Base-by-base conservation (phyloP, 768 basidiomycete genomes). In the Clavaria fumosa region DNA sequence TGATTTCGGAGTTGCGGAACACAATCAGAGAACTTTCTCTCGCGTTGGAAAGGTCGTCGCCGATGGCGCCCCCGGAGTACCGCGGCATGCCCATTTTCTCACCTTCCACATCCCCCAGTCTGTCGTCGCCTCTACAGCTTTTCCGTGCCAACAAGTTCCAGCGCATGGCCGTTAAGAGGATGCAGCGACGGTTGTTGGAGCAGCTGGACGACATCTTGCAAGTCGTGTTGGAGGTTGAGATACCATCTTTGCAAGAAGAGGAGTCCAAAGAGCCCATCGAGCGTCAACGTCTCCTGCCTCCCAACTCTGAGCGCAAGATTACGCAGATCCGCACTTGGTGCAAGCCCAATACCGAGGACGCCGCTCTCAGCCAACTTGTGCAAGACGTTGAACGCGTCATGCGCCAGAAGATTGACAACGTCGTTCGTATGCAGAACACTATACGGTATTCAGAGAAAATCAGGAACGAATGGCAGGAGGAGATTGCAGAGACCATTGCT, bases 381-480 rank as follows among this genome's bases (percentile, higher is more conserved):
- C 74, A 83, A 47, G 91, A 97, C 51, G 79, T 78, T 5, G 89
- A 91, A 47, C 74, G 84, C 23, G 69, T 91, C 35, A 83, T 91
- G 70, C 68, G 85, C 22, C 79, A 85, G 58, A 99, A 99, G 66
- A 72, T 90, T 45, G 90, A 91, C 55, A 89, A 81, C 46, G 85
- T 96, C 34, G 82, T 88, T 44, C 77, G 95, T 26, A 77, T 99
- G 76, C 86, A 93, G 58, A 95, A 93, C 52, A 96, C 90, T 14
- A 90, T 99, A 47, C 69, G 85, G 38, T 97, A 97, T 56, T 78
- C 89, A 27, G 95, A 97, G 63, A 93, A 91, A 61, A 84, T 95
- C 21, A 78, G 93, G 63, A 80, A 81, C 49, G 95, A 97, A 59
- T 97, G 93, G 91, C 82, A 96, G 57, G 81, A 84, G 50, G 76